These are phyloP conservation scores for Cladophialophora exuberans DNA, from an alignment of 2,329 filamentous ascomycete species.

Conservation along the genomic window DNA sequence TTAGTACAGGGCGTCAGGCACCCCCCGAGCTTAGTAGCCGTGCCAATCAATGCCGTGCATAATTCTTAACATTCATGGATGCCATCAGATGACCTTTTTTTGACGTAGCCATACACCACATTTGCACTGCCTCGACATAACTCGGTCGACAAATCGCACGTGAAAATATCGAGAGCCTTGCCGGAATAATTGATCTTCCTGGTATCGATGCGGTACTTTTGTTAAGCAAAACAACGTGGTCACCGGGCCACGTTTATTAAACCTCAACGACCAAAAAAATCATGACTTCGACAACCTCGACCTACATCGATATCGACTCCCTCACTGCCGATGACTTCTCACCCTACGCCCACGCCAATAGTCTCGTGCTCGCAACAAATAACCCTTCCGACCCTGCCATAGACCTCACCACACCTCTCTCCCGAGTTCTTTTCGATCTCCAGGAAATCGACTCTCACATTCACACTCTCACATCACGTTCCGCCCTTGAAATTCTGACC, in stretches of 20 bases:
- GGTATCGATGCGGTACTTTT: neutral
- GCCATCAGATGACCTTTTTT: conserved; percentile 8
- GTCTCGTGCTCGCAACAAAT: conserved; percentile 85
- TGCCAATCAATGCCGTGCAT: too few species aligned
- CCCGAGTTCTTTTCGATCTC: conserved; percentile 90
- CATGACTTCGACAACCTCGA: conserved; percentile 25
- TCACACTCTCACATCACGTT: conserved; percentile 82
- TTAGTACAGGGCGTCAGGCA: too few species aligned
- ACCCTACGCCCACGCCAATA: conserved; percentile 81
- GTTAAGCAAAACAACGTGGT: neutral
- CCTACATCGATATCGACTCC: conserved; percentile 91
- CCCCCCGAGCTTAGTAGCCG: conserved; percentile 1
- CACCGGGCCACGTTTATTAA: too few species aligned
- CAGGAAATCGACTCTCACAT: conserved; percentile 98
- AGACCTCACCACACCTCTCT: conserved; percentile 91
- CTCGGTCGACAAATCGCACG: too few species aligned
- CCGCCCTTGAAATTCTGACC: conserved; percentile 76
- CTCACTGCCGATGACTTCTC: conserved; percentile 85
- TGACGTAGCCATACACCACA: too few species aligned
- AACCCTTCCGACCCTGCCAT: conserved; percentile 86
- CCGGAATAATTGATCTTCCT: conserved; percentile 1
- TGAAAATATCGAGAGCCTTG: neutral
- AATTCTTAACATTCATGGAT: too few species aligned
- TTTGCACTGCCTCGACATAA: neutral
- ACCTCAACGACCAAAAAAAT: too few species aligned